These are phyloP conservation scores for Astrothelium subdiscretum DNA, from an alignment of 495 filamentous ascomycete species.

Conservation along the genomic window DNA sequence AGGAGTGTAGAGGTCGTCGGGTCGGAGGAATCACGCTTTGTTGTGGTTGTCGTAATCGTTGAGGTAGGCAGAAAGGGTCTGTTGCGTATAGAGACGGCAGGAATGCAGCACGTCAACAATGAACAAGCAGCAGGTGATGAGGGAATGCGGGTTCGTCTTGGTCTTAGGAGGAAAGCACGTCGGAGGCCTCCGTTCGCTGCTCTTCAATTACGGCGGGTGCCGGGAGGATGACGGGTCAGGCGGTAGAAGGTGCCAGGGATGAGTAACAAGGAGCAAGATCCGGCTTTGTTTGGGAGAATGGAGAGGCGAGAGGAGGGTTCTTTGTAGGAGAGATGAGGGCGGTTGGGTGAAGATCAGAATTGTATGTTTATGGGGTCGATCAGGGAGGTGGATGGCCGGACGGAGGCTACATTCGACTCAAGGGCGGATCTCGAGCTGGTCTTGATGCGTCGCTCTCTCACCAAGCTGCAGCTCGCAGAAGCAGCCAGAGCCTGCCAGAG, in stretches of 20 bases:
- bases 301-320: not conserved
- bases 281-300: not conserved
- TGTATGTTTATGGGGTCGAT: not conserved
- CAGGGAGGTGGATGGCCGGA: not conserved
- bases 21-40: not conserved
- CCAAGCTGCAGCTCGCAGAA: not conserved
- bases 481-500: not conserved
- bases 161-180: not conserved
- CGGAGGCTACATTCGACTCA: not conserved
- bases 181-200: not conserved
- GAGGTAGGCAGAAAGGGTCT: not conserved
- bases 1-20: not conserved
- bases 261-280: not conserved
- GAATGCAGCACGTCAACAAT: slow-evolving; percentile 1
- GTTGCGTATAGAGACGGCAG: not conserved
- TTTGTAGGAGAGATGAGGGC: not conserved
- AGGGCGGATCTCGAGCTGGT: slow-evolving; percentile 1
- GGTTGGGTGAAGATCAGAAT: not conserved
- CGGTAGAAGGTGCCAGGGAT: not conserved
- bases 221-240: not conserved
- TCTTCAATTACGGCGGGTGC: not conserved
- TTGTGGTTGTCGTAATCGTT: not conserved
- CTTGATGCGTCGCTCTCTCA: not conserved
- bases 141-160: not conserved
- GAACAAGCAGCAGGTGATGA: not conserved